Conservation (phyloP, 106 monocot species). For the Hemerocallis citrina region DNA sequence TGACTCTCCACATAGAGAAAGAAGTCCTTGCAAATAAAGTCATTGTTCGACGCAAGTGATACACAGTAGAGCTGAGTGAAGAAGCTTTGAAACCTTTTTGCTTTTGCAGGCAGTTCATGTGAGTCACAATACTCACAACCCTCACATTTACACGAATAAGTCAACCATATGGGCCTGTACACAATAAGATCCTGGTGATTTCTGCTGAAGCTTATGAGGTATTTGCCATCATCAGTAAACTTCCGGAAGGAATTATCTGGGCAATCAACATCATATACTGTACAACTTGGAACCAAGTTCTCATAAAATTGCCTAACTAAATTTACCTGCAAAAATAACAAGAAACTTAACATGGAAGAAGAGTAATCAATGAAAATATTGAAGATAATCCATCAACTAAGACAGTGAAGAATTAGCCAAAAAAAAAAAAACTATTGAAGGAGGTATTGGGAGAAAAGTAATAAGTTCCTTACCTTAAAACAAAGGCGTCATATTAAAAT, state of each 20-base stretch:
- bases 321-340: conserved; percentile 57
- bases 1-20: conserved; percentile 78
- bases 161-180: conserved; percentile 79
- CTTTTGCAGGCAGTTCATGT: conserved; percentile 48
- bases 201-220: conserved; percentile 83
- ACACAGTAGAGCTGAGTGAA: conserved; percentile 71
- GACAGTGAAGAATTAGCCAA: no score
- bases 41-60: conserved; percentile 70
- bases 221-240: conserved; percentile 93
- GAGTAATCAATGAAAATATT: background rate
- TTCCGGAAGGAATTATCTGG: conserved; percentile 88
- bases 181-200: conserved; percentile 86
- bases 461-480: background rate
- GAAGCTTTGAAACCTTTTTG: conserved; percentile 81
- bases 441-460: no score
- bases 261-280: conserved; percentile 83
- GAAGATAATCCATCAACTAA: background rate
- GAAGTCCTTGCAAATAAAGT: conserved; percentile 90
- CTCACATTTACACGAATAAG: conserved; percentile 73
- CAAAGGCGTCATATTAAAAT: background rate
- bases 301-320: conserved; percentile 80
- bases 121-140: conserved; percentile 50
- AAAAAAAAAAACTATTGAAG: no score
- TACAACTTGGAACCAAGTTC: conserved; percentile 83
- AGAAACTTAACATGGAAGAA: background rate